Evolutionary conservation across 352 stramenopile genomes (phyloP), one percentile per base, ranked within the genome.

Genomic region (Phytophthora ohioensis): DNA sequence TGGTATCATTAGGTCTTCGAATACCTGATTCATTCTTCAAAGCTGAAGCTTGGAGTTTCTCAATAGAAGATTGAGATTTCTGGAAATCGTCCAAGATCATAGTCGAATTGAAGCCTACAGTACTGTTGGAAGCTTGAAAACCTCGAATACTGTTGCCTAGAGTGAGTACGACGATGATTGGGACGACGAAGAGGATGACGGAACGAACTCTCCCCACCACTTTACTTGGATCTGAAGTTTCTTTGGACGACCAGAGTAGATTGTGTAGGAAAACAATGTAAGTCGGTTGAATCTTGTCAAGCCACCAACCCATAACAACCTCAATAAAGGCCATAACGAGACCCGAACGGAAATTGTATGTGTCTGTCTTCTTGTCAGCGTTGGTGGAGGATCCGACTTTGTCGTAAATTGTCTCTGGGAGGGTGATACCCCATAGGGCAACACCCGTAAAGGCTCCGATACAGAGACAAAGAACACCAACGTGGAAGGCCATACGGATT

Each of bases 201-300:
- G 17, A 68, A 7, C 57, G 68, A 52, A 62, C 27, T 27, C 62
- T 32, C 17, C 57, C 39, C 13, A 74, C 43, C 47, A 59, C 41
- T 68, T 69, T 57, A 21, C 34, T 57, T 27, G 56, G 43, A 39
- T 48, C 55, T 36, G 43, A 57, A 4, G 60, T 45, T 30, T 63
- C 57, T 31, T 39, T 64, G 21, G 51, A 78, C 35, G 67, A 84
- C 68, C 65, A 86, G 8, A 86, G 57, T 49, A 67, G 9, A 62
- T 88, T 88, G 74, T 88, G 74, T 3, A 88, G 55, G 59, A 84
- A 87, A 15, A 87, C 76, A 5, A 75, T 51, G 43, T 84, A 76
- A 41, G 76, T 64, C 4, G 80, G 72, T 35, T 80, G 56, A 48
- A 88, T 71, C 13, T 74, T 76, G 54, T 71, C 69, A 49, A 79